phyloP scores from a whole-genome alignment of 306 rosid genomes.

The Dryas drummondii region DNA sequence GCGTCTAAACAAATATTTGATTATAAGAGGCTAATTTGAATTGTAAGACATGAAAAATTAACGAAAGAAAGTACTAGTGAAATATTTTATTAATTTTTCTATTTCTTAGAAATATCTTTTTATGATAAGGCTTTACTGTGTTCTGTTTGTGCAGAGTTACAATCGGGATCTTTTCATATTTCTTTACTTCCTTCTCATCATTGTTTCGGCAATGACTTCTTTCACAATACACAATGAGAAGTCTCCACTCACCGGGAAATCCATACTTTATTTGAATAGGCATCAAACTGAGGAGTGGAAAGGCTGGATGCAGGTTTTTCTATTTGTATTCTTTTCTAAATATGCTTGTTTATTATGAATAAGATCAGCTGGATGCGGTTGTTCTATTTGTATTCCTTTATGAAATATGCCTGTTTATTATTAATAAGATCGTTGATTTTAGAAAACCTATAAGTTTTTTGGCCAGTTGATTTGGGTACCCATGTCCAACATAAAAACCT shows the following conservation, averaged over 20 bases:
- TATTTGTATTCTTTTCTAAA: neutral
- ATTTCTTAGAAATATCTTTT: neutral
- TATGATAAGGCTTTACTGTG: constrained; percentile 12
- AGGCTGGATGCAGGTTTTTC: constrained; percentile 97
- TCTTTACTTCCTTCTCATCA: constrained; percentile 84
- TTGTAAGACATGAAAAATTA: neutral
- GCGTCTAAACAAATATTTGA: neutral
- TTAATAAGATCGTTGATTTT: constrained; percentile 9
- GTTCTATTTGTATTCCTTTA: neutral
- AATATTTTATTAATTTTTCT: neutral
- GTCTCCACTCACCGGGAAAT: constrained; percentile 81
- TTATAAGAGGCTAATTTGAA: neutral
- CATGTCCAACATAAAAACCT: neutral
- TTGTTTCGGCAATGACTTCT: constrained; percentile 81
- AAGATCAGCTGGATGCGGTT: neutral
- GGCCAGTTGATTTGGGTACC: neutral
- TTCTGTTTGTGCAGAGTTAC: constrained; percentile 71
- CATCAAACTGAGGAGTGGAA: constrained; percentile 99
- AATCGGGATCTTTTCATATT: constrained; percentile 89
- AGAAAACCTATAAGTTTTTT: constrained; percentile 2
- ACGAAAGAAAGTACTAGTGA: neutral
- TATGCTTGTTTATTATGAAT: constrained; percentile 9
- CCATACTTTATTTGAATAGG: constrained; percentile 86
- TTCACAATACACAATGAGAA: constrained; percentile 79
- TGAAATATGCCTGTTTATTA: constrained; percentile 9